phyloP scores from a whole-genome alignment of 345 rosid species.

The Citrus unshiu region DNA sequence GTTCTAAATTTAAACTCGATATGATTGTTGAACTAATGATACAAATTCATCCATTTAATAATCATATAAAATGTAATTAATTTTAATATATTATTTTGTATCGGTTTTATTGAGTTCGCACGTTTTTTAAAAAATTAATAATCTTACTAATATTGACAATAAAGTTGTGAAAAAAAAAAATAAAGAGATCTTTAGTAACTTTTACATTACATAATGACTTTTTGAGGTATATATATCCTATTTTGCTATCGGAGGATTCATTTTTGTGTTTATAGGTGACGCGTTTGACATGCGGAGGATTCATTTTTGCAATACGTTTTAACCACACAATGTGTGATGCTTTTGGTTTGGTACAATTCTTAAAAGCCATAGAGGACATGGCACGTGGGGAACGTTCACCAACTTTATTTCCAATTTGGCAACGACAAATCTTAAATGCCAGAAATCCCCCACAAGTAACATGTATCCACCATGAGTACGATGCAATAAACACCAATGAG shows the following conservation, averaged over 20 bases:
- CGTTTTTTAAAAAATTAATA: too few relatives aligned
- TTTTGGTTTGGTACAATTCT: background rate
- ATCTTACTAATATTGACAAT: too few relatives aligned
- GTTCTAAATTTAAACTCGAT: too few relatives aligned
- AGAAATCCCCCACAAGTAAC: conserved; percentile 11
- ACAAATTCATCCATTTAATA: too few relatives aligned
- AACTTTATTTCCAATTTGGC: background rate
- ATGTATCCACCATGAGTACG: background rate
- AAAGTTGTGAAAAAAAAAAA: too few relatives aligned
- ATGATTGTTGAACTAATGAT: too few relatives aligned
- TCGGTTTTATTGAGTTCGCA: too few relatives aligned
- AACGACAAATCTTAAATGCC: background rate
- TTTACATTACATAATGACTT: background rate
- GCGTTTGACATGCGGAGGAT: conserved; percentile 16
- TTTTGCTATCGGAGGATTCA: conserved; percentile 10
- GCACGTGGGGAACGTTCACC: background rate
- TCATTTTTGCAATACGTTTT: background rate
- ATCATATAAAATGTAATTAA: too few relatives aligned
- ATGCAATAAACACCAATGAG: background rate
- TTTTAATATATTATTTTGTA: too few relatives aligned
- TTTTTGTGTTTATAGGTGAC: conserved; percentile 7
- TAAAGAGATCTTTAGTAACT: too few relatives aligned
- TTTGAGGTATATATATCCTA: background rate
- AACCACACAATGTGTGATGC: conserved; percentile 21
- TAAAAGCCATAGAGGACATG: background rate